phyloP scores from a whole-genome alignment of 768 basidiomycete genomes.

The Mycena vitilis region DNA sequence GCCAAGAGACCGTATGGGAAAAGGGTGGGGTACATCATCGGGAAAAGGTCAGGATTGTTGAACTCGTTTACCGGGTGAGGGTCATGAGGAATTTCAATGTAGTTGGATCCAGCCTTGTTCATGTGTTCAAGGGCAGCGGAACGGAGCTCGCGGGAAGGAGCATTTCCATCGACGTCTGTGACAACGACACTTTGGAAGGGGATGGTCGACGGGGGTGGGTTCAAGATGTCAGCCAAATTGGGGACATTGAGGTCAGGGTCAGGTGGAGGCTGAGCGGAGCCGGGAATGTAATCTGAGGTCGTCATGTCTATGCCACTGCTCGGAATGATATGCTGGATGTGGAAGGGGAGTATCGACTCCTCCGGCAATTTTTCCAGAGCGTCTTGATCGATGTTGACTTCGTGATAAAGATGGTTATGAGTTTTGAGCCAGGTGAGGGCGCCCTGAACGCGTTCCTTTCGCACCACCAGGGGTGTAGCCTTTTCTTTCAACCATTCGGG shows the following conservation, averaged over 20 bases:
- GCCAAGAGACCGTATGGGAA: constrained; percentile 7
- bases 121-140: neutral
- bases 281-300: neutral
- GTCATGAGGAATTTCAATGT: neutral
- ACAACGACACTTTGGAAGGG: neutral
- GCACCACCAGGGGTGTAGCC: constrained; percentile 37
- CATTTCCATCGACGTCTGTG: neutral
- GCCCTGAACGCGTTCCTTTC: neutral
- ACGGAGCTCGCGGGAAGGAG: neutral
- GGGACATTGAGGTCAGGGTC: neutral
- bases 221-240: neutral
- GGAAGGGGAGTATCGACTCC: neutral
- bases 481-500: constrained; percentile 36
- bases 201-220: neutral
- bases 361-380: neutral
- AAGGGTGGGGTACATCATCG: constrained; percentile 4
- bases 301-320: neutral
- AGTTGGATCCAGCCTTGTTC: neutral
- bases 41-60: neutral
- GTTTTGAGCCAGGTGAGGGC: no score
- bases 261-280: neutral
- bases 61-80: constrained; percentile 8
- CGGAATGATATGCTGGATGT: constrained; percentile 2
- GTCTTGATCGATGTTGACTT: neutral
- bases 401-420: no score